phyloP scores from a whole-genome alignment of 2,329 filamentous ascomycete species.

The Epichloe baconii region DNA sequence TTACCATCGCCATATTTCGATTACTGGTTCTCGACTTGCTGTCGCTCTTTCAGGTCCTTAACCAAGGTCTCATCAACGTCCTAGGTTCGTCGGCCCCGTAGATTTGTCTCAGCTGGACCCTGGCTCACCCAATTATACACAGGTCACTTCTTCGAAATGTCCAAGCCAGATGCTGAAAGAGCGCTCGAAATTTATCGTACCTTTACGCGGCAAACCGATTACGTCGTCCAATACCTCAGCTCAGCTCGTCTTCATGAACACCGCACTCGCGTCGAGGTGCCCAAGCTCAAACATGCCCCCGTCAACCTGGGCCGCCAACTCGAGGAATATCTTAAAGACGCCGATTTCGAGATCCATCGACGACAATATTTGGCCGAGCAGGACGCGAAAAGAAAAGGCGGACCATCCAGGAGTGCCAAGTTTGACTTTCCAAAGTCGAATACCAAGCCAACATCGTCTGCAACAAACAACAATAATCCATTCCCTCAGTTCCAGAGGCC shows the following conservation, averaged over 20 bases:
- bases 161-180: conserved; percentile 80
- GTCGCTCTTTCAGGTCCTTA: conserved; percentile 85
- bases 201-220: conserved; percentile 85
- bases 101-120: conserved; percentile 4
- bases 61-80: conserved; percentile 94
- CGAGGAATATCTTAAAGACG: conserved; percentile 87
- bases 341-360: conserved; percentile 88
- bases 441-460: conserved; percentile 18
- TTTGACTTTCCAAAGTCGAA: conserved; percentile 20
- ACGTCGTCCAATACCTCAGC: conserved; percentile 79
- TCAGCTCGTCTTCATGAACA: conserved; percentile 83
- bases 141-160: conserved; percentile 99
- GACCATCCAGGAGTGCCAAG: conserved; percentile 21
- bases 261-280: conserved; percentile 84
- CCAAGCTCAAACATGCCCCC: conserved; percentile 92
- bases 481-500: conserved; percentile 25
- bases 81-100: conserved; percentile 48
- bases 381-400: conserved; percentile 50
- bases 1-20: conserved; percentile 86
- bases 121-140: conserved; percentile 11
- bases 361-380: conserved; percentile 85
- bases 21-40: conserved; percentile 82
- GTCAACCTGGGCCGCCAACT: conserved; percentile 80
- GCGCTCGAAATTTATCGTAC: conserved; percentile 84
- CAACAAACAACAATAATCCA: conserved; percentile 25